Conservation (phyloP, 148 eudicot genomes). For the Rhododendron griersonianum region DNA sequence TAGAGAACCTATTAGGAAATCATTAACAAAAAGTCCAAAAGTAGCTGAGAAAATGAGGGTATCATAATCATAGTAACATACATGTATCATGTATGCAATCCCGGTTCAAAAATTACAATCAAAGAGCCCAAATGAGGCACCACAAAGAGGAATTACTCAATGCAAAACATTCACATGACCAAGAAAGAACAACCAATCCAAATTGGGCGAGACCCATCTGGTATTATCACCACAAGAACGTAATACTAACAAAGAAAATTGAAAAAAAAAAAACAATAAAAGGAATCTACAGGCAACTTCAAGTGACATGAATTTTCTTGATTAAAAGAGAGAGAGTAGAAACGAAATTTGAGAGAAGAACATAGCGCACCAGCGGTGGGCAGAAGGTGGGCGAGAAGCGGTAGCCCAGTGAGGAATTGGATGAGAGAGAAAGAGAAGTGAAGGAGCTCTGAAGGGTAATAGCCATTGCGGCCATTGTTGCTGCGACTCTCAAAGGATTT, state of each 20-base stretch:
- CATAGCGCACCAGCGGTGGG: conserved; percentile 27
- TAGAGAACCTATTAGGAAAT: background rate
- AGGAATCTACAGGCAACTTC: background rate
- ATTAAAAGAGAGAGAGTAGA: background rate
- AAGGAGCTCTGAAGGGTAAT: conserved; percentile 70
- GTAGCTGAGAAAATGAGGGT: background rate
- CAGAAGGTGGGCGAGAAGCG: conserved; percentile 42
- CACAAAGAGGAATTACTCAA: background rate
- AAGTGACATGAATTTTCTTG: background rate
- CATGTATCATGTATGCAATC: background rate
- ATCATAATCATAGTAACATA: background rate
- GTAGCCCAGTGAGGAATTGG: conserved; percentile 69
- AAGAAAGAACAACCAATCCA: background rate
- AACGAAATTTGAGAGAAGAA: background rate
- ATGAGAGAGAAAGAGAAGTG: conserved; percentile 63
- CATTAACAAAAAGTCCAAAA: background rate
- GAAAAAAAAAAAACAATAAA: background rate
- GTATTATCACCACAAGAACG: background rate
- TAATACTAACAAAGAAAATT: background rate
- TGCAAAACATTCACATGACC: background rate
- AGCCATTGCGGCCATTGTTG: conserved; percentile 39
- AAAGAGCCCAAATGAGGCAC: background rate
- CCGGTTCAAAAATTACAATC: background rate
- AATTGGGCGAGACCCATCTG: conserved; percentile 8
- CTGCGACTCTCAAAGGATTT: background rate